These are phyloP conservation scores for Rosa persica DNA, from an alignment of 306 rosid species.

Conservation along the genomic window DNA sequence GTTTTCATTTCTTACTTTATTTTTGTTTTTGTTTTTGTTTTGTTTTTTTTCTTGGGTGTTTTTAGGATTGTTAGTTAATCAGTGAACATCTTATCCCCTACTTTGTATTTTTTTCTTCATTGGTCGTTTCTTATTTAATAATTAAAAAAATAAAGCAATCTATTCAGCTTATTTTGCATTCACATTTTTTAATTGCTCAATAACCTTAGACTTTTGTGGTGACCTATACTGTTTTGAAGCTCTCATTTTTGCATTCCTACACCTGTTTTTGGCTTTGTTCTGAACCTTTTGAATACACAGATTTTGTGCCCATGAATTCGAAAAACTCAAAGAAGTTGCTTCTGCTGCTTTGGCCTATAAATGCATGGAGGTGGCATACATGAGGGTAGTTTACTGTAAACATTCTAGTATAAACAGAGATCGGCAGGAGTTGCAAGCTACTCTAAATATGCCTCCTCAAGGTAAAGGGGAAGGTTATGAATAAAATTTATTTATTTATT, in stretches of 20 bases:
- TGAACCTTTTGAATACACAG: conserved; percentile 42
- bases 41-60: not conserved
- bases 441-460: conserved; percentile 61
- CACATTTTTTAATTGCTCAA: not conserved
- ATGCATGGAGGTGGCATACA: conserved; percentile 85
- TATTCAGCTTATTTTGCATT: not conserved
- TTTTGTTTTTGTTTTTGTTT: no score
- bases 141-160: not conserved
- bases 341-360: conserved; percentile 87
- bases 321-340: conserved; percentile 64
- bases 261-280: conserved; percentile 7
- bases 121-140: not conserved
- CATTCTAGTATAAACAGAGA: conserved; percentile 47
- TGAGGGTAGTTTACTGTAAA: conserved; percentile 68
- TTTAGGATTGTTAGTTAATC: not conserved
- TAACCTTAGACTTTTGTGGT: conserved; percentile 11
- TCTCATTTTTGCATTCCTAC: conserved; percentile 6
- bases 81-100: not conserved
- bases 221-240: conserved; percentile 18
- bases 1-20: not conserved
- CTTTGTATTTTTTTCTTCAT: not conserved
- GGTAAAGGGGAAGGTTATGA: conserved; percentile 50
- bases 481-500: conserved; percentile 16
- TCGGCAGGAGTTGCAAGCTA: conserved; percentile 60
- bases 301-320: conserved; percentile 73